Base-by-base conservation (phyloP, 116 monocot genomes). In the Posidonia oceanica region DNA sequence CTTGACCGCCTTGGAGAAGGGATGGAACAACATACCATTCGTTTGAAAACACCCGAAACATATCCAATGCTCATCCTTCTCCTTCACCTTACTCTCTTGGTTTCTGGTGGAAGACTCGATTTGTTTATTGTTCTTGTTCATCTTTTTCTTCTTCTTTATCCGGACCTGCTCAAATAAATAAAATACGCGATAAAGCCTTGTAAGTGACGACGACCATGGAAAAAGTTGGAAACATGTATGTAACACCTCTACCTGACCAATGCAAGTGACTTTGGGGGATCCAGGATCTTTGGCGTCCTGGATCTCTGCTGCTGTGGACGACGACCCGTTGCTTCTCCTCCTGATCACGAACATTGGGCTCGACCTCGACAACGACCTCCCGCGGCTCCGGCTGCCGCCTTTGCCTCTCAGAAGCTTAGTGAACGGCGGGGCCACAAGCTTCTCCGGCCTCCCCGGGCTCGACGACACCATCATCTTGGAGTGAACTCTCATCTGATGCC, bases 181-280 rank as follows among this genome's bases (percentile, higher is more conserved):
- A n/a, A 22, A 13, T 23, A 14, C 23, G 4, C 16, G 15, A 57
- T 57, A n/a, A 61, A 4, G 12, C 23, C 13, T 23, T 61, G 29
- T 14, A 36, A 36, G 21, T 23, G 13, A 15, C 23, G 13, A 15
- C 23, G 29, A 13, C 13, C 23, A 36, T 23, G 12, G 23, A 12
- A 13, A 14, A 61, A 11, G 61, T 13, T 11, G 29, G 23, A 61
- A 48, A 6, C 44, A 44, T 7, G 41, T 2, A 44, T 8, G 44
- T 4, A 4, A 48, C 12, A 12, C 22, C 17, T 6, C 2, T 68
- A 68, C 68, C 72, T 94, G 90, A 58, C 94, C 94, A 58, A 94
- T 94, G 77, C 94, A 94, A 61, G 94, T 88, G 78, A 94, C 94
- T 63, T 90, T 90, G 36, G 94, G 94, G 38, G 90, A 94, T 1